A percentile compares a stretch with the other conserved stretches of the same genome.
phyloP scores from a whole-genome alignment of 257 asterid genomes.

The Capsicum chinense region DNA sequence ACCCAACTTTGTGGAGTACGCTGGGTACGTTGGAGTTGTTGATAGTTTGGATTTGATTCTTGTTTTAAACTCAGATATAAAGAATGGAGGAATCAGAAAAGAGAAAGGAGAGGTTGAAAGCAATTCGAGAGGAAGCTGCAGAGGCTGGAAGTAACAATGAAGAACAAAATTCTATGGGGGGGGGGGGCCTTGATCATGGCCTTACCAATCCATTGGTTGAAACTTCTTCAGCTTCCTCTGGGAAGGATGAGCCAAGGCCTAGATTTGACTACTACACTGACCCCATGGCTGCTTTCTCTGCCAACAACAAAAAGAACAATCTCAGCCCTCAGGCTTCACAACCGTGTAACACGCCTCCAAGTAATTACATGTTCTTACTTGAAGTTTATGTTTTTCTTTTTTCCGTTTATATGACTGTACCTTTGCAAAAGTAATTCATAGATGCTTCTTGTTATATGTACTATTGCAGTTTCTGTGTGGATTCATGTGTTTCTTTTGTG shows the following conservation, averaged over 20 bases:
- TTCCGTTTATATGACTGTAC: background rate
- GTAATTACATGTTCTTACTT: slow-evolving; percentile 49
- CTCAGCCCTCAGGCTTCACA: slow-evolving; percentile 55
- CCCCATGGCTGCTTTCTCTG: slow-evolving; percentile 76
- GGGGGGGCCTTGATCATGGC: slow-evolving; percentile 40
- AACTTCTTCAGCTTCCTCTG: slow-evolving; percentile 36
- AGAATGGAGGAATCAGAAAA: slow-evolving; percentile 79
- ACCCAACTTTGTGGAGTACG: no score
- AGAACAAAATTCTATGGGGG: slow-evolving; percentile 35
- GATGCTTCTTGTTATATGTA: background rate
- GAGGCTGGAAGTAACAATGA: slow-evolving; percentile 37
- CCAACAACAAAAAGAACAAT: slow-evolving; percentile 28
- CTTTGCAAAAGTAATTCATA: background rate
- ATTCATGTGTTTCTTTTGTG: background rate
- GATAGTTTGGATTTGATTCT: slow-evolving; percentile 31
- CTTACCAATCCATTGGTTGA: slow-evolving; percentile 75
- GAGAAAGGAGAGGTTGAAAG: slow-evolving; percentile 75
- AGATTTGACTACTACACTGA: slow-evolving; percentile 84
- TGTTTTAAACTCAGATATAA: slow-evolving; percentile 27
- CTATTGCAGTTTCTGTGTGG: background rate
- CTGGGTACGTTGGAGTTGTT: background rate
- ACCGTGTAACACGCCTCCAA: slow-evolving; percentile 51
- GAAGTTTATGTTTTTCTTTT: background rate
- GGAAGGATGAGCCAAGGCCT: slow-evolving; percentile 41
- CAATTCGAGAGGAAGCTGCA: slow-evolving; percentile 70